These are phyloP conservation scores for Lecanicillium sp. DNA, from an alignment of 2,329 filamentous ascomycete species.

Conservation along the genomic window DNA sequence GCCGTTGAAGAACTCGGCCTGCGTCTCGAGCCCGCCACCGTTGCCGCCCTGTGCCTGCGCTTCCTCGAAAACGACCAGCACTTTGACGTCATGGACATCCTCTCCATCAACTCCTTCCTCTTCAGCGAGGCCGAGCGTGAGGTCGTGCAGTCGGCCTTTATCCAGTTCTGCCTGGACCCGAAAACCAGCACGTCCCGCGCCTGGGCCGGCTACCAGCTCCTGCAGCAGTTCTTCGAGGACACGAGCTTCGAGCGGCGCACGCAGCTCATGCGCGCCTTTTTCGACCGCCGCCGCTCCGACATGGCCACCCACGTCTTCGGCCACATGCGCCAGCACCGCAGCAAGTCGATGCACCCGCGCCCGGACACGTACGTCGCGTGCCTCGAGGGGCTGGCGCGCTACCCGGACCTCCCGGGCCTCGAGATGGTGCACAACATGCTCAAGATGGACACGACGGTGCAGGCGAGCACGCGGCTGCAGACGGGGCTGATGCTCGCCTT, in stretches of 20 bases:
- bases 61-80: conserved; percentile 72
- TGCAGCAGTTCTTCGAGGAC: conserved; percentile 59
- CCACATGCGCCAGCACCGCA: conserved; percentile 80
- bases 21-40: conserved; percentile 66
- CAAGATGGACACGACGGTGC: conserved; percentile 80
- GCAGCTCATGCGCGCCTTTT: conserved; percentile 75
- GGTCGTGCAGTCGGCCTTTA: conserved; percentile 59
- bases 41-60: conserved; percentile 64
- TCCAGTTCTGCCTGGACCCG: conserved; percentile 60
- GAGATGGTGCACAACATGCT: conserved; percentile 84
- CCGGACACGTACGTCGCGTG: conserved; percentile 70
- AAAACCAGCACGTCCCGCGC: conserved; percentile 55
- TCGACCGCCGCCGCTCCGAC: conserved; percentile 68
- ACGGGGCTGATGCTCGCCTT: conserved; percentile 89
- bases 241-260: conserved; percentile 61
- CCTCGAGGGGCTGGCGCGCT: conserved; percentile 67
- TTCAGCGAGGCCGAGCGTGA: conserved; percentile 65
- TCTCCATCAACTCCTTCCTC: conserved; percentile 67
- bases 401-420: conserved; percentile 52
- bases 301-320: conserved; percentile 84
- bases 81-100: conserved; percentile 72
- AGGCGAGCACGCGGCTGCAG: conserved; percentile 67
- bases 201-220: conserved; percentile 61
- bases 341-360: conserved; percentile 57
- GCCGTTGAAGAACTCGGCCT: conserved; percentile 65